Evolutionary conservation across 768 basidiomycete genomes (phyloP).

Genomic region (Trametes punicea): DNA sequence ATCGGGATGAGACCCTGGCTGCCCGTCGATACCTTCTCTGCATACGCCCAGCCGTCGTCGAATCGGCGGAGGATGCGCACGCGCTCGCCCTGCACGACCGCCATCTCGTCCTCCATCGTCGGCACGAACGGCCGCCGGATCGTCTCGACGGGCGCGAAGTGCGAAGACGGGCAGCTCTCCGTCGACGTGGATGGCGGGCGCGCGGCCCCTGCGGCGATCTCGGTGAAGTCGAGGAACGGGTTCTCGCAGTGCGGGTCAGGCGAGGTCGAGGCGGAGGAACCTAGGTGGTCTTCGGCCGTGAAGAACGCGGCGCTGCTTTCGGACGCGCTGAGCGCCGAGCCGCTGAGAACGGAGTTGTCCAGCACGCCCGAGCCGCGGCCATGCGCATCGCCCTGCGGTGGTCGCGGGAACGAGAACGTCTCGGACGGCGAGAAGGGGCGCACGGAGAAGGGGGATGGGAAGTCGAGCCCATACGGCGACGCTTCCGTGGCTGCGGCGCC

Average conservation of each 20-base stretch:
- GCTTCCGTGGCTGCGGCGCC: slow-evolving; percentile 6
- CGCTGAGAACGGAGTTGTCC: slow-evolving; percentile 4
- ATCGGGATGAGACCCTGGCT: slow-evolving; percentile 58
- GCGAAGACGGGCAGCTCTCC: slow-evolving; percentile 34
- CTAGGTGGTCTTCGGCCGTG: not conserved
- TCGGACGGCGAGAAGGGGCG: slow-evolving; percentile 67
- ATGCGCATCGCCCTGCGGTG: slow-evolving; percentile 35
- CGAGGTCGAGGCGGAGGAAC: not conserved
- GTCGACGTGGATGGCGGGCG: not conserved
- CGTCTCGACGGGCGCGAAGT: slow-evolving; percentile 44
- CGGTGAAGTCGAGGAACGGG: slow-evolving; percentile 27
- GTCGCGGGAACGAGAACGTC: slow-evolving; percentile 66
- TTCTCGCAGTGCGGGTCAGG: slow-evolving; percentile 12
- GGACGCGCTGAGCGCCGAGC: slow-evolving; percentile 1
- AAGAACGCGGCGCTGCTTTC: slow-evolving; percentile 9
- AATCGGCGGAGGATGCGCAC: slow-evolving; percentile 54
- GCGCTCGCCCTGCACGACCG: slow-evolving; percentile 46
- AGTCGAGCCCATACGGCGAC: slow-evolving; percentile 26
- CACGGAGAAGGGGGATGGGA: slow-evolving; percentile 54
- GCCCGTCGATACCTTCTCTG: slow-evolving; percentile 43
- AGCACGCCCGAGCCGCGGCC: slow-evolving; percentile 8
- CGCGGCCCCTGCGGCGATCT: not conserved
- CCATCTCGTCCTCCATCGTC: slow-evolving; percentile 57
- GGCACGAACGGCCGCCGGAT: slow-evolving; percentile 56
- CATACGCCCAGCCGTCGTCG: slow-evolving; percentile 70